These are phyloP conservation scores for Aspergillus nidulans DNA, from an alignment of 495 filamentous ascomycete species.

Conservation along the genomic window DNA sequence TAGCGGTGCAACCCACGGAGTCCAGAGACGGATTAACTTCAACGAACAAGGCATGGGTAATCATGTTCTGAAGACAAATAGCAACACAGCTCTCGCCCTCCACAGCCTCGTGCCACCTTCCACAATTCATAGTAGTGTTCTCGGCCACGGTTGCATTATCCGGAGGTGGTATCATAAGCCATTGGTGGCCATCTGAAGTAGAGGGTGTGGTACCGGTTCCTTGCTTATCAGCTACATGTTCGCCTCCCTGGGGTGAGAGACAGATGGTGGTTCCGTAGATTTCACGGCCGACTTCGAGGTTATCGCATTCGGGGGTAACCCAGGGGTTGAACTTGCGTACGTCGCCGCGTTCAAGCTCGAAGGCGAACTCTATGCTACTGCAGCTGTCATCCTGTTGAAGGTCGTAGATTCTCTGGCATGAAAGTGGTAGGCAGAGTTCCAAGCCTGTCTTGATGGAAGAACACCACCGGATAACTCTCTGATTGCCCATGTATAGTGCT, in stretches of 20 bases:
- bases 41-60: conserved; percentile 9
- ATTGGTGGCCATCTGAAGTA: neutral
- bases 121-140: conserved; percentile 15
- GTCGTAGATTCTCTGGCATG: conserved; percentile 3
- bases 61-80: conserved; percentile 7
- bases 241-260: neutral
- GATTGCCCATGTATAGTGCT: conserved; percentile 16
- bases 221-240: neutral
- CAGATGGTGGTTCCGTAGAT: neutral
- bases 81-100: conserved; percentile 11
- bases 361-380: neutral
- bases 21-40: conserved; percentile 13
- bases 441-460: neutral
- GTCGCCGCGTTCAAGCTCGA: neutral
- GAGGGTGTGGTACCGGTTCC: neutral
- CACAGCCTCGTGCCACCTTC: conserved; percentile 8
- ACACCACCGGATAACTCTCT: conserved; percentile 7
- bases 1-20: neutral
- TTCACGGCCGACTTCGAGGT: neutral
- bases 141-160: conserved; percentile 13
- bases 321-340: neutral
- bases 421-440: neutral
- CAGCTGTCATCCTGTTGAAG: neutral
- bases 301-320: neutral
- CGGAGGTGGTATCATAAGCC: conserved; percentile 1